These are phyloP conservation scores for Dissophora ornata DNA, from an alignment of 192 early-diverging fungal genomes.

Conservation along the genomic window DNA sequence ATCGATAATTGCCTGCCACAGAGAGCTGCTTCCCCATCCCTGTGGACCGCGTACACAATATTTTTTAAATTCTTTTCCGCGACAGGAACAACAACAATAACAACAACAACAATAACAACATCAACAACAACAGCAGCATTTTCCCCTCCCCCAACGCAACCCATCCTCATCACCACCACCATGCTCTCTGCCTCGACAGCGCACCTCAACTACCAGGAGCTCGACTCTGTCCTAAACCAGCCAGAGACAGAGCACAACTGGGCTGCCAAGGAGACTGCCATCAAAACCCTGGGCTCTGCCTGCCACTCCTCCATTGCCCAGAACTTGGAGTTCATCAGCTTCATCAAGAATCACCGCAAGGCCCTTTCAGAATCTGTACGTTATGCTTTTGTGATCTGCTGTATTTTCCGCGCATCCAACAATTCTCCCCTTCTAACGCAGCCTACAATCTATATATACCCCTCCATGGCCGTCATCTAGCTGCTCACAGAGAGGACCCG, in stretches of 20 bases:
- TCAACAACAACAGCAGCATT: too few relatives aligned
- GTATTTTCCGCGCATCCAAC: too few relatives aligned
- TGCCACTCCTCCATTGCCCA: constrained; percentile 36
- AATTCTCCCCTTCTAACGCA: too few relatives aligned
- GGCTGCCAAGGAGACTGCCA: constrained; percentile 46
- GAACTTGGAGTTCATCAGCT: constrained; percentile 38
- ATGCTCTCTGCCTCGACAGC: constrained; percentile 15
- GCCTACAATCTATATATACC: constrained; percentile 3
- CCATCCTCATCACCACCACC: neutral
- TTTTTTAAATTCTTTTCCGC: too few relatives aligned
- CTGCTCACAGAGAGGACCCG: constrained; percentile 79
- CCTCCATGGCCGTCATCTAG: constrained; percentile 53
- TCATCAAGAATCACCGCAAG: constrained; percentile 51
- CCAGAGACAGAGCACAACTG: constrained; percentile 55
- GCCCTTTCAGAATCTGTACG: constrained; percentile 38
- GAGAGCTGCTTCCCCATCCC: too few relatives aligned
- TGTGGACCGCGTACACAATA: too few relatives aligned
- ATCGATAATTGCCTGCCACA: too few relatives aligned
- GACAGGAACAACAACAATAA: too few relatives aligned
- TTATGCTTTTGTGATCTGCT: too few relatives aligned
- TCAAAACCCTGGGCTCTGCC: constrained; percentile 34
- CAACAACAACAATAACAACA: too few relatives aligned
- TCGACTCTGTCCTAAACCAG: constrained; percentile 42
- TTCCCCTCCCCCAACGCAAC: neutral
- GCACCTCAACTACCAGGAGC: constrained; percentile 50